Evolutionary conservation across 495 filamentous ascomycete species (phyloP).

Genomic region (Podospora australis): DNA sequence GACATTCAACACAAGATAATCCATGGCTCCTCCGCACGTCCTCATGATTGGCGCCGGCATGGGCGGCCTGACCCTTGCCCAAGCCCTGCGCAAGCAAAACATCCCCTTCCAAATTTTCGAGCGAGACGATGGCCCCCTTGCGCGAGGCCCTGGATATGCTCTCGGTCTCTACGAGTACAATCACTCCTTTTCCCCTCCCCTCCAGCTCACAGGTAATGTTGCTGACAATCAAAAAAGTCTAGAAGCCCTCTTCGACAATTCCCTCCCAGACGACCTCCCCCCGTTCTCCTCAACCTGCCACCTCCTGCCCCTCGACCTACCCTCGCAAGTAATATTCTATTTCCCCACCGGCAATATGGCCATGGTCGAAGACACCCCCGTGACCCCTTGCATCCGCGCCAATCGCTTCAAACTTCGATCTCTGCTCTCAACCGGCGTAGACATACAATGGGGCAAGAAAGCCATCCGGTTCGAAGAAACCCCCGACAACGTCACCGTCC

Average conservation of each 20-base stretch:
- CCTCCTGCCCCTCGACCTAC: constrained; percentile 38
- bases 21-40: constrained; percentile 15
- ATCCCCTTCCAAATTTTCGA: constrained; percentile 48
- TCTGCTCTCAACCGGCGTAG: constrained; percentile 24
- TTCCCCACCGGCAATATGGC: constrained; percentile 4
- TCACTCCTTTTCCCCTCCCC: neutral
- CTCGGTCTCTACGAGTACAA: constrained; percentile 50
- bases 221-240: constrained; percentile 27
- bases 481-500: constrained; percentile 50
- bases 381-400: constrained; percentile 40
- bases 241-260: constrained; percentile 21
- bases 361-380: constrained; percentile 19
- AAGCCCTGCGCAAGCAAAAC: constrained; percentile 39
- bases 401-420: constrained; percentile 32
- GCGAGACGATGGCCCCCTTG: constrained; percentile 23
- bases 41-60: constrained; percentile 44
- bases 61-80: constrained; percentile 43
- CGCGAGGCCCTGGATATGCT: constrained; percentile 45
- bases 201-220: constrained; percentile 3
- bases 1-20: too few relatives aligned
- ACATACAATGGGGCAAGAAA: constrained; percentile 31
- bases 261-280: constrained; percentile 19
- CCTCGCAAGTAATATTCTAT: constrained; percentile 39
- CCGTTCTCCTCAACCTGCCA: constrained; percentile 15
- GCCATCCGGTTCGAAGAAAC: constrained; percentile 15